Evolutionary conservation across 306 rosid genomes (phyloP).

Genomic region (Urtica urens): DNA sequence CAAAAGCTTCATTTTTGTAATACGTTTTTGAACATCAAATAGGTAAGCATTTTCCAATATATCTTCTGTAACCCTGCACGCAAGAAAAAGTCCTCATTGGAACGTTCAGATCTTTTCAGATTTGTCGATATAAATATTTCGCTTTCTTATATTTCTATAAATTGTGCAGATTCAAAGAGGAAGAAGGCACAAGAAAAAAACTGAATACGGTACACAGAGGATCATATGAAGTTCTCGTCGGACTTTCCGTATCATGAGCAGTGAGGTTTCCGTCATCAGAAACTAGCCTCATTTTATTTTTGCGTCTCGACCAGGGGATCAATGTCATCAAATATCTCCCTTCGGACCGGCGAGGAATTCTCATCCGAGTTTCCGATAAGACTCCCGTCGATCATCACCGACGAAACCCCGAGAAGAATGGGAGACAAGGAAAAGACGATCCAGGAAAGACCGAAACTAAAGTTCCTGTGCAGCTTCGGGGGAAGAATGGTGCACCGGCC

Average conservation of each 20-base stretch:
- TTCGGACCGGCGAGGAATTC: conserved; percentile 89
- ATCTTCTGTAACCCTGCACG: not conserved
- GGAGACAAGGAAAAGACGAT: too few species aligned
- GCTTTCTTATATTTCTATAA: too few species aligned
- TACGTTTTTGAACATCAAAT: conserved; percentile 5
- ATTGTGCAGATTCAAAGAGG: not conserved
- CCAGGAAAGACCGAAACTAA: too few species aligned
- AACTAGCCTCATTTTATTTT: conserved; percentile 10
- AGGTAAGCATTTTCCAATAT: conserved; percentile 29
- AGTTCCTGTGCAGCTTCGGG: conserved; percentile 87
- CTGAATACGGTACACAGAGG: conserved; percentile 19
- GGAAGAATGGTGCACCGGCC: conserved; percentile 86
- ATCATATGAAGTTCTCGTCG: conserved; percentile 7
- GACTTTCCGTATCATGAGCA: conserved; percentile 42
- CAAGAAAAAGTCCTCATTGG: too few species aligned
- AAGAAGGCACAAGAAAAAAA: conserved; percentile 6
- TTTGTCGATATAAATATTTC: too few species aligned
- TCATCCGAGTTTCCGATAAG: conserved; percentile 59
- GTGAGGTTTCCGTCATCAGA: conserved; percentile 38
- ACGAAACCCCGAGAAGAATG: conserved; percentile 34
- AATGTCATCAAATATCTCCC: conserved; percentile 36
- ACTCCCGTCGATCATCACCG: conserved; percentile 26
- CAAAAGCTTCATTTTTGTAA: conserved; percentile 14
- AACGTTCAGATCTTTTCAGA: too few species aligned
- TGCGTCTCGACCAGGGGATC: conserved; percentile 19